Evolutionary conservation across 805 yeast species (phyloP).

Genomic region (Candida montana): DNA sequence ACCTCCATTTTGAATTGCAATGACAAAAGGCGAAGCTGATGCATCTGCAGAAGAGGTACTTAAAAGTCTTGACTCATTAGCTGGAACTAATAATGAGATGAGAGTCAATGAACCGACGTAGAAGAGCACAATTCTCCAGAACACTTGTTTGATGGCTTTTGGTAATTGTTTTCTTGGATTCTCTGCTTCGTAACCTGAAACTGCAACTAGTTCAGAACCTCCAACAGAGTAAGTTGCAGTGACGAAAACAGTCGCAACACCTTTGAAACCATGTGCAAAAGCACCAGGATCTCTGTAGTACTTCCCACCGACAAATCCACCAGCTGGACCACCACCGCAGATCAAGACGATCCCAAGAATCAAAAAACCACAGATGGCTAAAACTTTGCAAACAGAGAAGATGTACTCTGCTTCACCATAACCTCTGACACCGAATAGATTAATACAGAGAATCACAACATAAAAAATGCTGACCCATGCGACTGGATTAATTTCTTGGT

Average conservation of each 20-base stretch:
- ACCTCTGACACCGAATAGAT: slow-evolving; percentile 49
- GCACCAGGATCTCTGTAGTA: slow-evolving; percentile 58
- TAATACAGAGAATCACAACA: slow-evolving; percentile 41
- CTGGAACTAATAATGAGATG: slow-evolving; percentile 44
- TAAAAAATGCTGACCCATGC: slow-evolving; percentile 49
- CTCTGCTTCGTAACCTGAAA: slow-evolving; percentile 45
- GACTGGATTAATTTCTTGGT: slow-evolving; percentile 38
- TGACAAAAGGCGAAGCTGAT: slow-evolving; percentile 44
- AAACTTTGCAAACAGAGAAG: slow-evolving; percentile 43
- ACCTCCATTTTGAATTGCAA: slow-evolving; percentile 36
- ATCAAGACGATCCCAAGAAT: slow-evolving; percentile 46
- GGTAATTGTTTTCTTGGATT: slow-evolving; percentile 46
- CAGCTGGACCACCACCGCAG: slow-evolving; percentile 44
- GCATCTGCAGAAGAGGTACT: slow-evolving; percentile 27
- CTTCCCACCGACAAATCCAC: slow-evolving; percentile 39
- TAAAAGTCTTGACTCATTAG: slow-evolving; percentile 31
- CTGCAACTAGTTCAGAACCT: slow-evolving; percentile 48
- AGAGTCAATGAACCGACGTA: slow-evolving; percentile 40
- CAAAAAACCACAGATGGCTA: slow-evolving; percentile 47
- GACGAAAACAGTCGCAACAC: slow-evolving; percentile 48
- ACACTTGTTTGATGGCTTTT: slow-evolving; percentile 48
- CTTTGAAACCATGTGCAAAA: slow-evolving; percentile 52
- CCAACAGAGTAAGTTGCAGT: slow-evolving; percentile 52
- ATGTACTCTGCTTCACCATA: slow-evolving; percentile 52
- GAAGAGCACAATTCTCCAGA: slow-evolving; percentile 48